Base-by-base conservation (phyloP, 2,329 filamentous ascomycete species). In the Trichoderma sp. region DNA sequence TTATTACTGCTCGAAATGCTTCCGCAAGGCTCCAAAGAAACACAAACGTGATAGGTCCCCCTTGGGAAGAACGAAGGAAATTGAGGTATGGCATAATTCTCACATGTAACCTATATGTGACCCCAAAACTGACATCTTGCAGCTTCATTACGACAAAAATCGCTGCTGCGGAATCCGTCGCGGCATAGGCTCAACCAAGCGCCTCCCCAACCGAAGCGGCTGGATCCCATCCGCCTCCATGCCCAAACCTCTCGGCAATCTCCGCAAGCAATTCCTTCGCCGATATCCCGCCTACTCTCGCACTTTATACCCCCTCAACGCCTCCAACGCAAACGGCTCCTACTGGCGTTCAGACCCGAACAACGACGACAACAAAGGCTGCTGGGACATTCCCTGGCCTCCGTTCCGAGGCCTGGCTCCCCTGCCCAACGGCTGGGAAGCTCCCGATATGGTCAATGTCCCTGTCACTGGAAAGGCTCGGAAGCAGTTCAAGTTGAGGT, bases 1-100 rank as follows among this genome's bases (percentile, higher is more conserved):
- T 18, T 77, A 78, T 75, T 80, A 80, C 74, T 81, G 80, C 68
- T 81, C 80, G 8, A 79, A 75, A 51, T 80, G 79, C 58, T 76
- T 80, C 12, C 77, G 78, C 36, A 79, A 76, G 21, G 76, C 75
- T 8, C 77, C 78, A 14, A 79, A 77, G 70, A 70, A 71, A 8
- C 74, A 73, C n/a, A 78, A 73, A 5, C 75, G 74, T 0, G 75
- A 72, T 7, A 72, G 73, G 1, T 74, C 75, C 0, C 47, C 66
- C 0, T 30, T 76, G 11, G 73, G 69, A n/a, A 67, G 74, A 7
- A 47, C 30, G 2, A 43, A 69, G 14, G 77, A 79, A 34, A 71
- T 78, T 3, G 72, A 76, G 66, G 78, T 76, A 67, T 9, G 36
- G 18, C 2, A 66, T 24, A 26, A 34, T 6, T 28, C 32, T 57